Conservation (phyloP, 768 basidiomycete species). For the Tulasnella sp. region DNA sequence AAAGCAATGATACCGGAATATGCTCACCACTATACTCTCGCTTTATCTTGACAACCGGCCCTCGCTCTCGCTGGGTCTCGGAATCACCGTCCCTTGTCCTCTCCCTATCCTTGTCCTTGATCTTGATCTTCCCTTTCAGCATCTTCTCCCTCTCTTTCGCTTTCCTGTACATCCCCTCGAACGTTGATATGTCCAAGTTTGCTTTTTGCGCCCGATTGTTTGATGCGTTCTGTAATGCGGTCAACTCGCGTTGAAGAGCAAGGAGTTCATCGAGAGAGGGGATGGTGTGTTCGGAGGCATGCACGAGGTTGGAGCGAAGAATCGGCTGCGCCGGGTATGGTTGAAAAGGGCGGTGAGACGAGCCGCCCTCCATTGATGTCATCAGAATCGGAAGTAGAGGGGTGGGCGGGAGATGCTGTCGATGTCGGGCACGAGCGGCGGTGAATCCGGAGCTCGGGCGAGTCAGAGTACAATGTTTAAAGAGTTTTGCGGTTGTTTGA, state of each 20-base stretch:
- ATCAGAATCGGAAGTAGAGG: background rate
- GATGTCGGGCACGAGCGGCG: background rate
- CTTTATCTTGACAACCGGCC: conserved; percentile 60
- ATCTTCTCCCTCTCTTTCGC: conserved; percentile 36
- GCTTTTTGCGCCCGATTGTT: conserved; percentile 73
- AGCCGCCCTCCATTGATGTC: background rate
- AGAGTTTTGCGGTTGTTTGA: background rate
- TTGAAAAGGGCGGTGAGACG: conserved; percentile 11
- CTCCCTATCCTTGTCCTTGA: conserved; percentile 52
- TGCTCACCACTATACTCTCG: conserved; percentile 76
- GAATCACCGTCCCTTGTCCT: conserved; percentile 54
- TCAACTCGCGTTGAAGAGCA: conserved; percentile 63
- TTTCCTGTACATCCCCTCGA: conserved; percentile 71
- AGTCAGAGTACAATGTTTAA: background rate
- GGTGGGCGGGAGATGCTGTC: background rate
- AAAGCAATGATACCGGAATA: conserved; percentile 35
- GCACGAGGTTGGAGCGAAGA: conserved; percentile 64
- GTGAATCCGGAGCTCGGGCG: background rate
- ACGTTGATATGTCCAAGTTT: conserved; percentile 68
- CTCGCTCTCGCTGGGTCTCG: conserved; percentile 63
- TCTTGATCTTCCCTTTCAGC: conserved; percentile 61
- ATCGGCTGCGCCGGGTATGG: conserved; percentile 54
- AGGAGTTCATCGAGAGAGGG: conserved; percentile 77
- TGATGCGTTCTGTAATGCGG: conserved; percentile 55
- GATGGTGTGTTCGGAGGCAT: conserved; percentile 62